Percentiles rank a stretch among this genome's conserved stretches.
These are phyloP conservation scores for Cladophialophora bantiana DNA, from an alignment of 2,329 filamentous ascomycete species.

Conservation along the genomic window DNA sequence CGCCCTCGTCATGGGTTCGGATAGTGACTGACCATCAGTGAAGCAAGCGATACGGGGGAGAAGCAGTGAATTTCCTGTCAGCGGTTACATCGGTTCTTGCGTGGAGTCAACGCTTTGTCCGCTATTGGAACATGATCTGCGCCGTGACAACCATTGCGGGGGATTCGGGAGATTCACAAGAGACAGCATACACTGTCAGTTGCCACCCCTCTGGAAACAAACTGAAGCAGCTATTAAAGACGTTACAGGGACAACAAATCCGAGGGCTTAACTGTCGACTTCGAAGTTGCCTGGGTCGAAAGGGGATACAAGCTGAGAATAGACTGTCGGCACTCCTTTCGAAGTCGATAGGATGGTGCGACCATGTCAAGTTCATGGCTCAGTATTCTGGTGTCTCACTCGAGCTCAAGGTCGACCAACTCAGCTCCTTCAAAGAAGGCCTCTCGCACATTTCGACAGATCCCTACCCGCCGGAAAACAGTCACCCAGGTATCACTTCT, in stretches of 20 bases:
- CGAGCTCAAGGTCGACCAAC: background rate
- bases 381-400: background rate
- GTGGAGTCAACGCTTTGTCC: background rate
- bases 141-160: slow-evolving; percentile 1
- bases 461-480: background rate
- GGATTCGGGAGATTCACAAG: no score
- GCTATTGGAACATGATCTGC: background rate
- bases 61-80: background rate
- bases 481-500: no score
- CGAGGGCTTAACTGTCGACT: no score
- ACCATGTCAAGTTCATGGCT: background rate
- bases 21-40: slow-evolving; percentile 1
- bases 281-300: no score
- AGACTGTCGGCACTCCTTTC: background rate
- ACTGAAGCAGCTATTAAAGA: no score
- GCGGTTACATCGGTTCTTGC: slow-evolving; percentile 6
- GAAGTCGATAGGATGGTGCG: background rate
- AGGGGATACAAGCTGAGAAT: no score
- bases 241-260: no score
- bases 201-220: no score
- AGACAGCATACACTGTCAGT: no score
- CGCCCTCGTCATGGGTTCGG: background rate
- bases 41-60: background rate
- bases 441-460: slow-evolving; percentile 8
- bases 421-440: slow-evolving; percentile 1